A percentile compares a stretch with the other conserved stretches of the same genome.
Evolutionary conservation across 306 rosid species (phyloP).

Genomic region (Quercus berberidifolia): DNA sequence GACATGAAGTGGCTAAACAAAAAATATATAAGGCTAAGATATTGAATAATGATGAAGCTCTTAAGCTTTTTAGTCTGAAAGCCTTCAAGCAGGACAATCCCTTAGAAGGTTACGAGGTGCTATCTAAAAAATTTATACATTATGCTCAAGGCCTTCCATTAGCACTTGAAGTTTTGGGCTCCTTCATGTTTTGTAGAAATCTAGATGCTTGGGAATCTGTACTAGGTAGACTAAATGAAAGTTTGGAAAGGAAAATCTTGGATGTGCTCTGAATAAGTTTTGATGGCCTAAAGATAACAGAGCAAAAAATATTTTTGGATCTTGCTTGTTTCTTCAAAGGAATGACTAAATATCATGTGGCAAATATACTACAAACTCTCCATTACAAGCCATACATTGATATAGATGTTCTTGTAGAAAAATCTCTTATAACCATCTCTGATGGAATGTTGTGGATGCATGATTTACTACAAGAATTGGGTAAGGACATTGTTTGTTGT

Average conservation of each 20-base stretch:
- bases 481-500: not conserved
- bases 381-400: not conserved
- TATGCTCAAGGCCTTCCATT: not conserved
- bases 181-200: not conserved
- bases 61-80: not conserved
- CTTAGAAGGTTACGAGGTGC: not conserved
- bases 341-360: not conserved
- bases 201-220: not conserved
- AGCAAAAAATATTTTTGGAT: not conserved
- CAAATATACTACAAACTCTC: not conserved
- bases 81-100: not conserved
- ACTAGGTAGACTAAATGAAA: not conserved
- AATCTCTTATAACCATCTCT: not conserved
- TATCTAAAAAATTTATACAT: not conserved
- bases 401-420: not conserved
- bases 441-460: not conserved
- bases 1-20: not conserved
- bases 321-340: not conserved
- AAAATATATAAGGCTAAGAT: not conserved
- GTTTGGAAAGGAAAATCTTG: not conserved
- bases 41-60: not conserved
- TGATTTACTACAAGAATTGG: constrained; percentile 12
- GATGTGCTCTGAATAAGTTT: not conserved
- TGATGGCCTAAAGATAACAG: not conserved
- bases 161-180: not conserved